Evolutionary conservation across 1,139 yeast species (phyloP).

Genomic region (Kodamaea fungicola): DNA sequence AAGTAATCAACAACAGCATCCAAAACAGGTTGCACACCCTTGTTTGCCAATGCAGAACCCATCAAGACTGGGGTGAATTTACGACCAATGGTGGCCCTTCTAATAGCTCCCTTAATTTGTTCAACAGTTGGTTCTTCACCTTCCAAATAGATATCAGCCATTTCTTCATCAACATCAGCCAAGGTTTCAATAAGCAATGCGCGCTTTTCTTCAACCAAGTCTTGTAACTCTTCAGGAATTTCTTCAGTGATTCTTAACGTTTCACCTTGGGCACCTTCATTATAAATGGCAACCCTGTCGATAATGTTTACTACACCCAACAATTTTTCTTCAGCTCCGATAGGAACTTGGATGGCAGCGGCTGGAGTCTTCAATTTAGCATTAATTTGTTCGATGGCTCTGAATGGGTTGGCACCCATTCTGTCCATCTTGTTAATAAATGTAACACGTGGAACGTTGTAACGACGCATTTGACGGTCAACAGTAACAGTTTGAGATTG

Average conservation of each 20-base stretch:
- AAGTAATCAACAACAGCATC: slow-evolving; percentile 95
- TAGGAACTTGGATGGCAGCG: slow-evolving; percentile 97
- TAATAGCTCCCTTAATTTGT: slow-evolving; percentile 83
- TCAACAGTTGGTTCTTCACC: slow-evolving; percentile 83
- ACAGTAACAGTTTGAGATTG: slow-evolving; percentile 98
- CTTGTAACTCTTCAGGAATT: slow-evolving; percentile 55
- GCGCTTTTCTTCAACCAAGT: slow-evolving; percentile 42
- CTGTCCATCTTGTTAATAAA: slow-evolving; percentile 98
- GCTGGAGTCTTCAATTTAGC: slow-evolving; percentile 86
- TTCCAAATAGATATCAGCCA: slow-evolving; percentile 88
- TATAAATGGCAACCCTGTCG: slow-evolving; percentile 80
- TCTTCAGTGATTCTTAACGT: slow-evolving; percentile 52
- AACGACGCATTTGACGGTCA: slow-evolving; percentile 98
- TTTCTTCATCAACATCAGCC: slow-evolving; percentile 97
- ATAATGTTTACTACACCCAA: slow-evolving; percentile 90
- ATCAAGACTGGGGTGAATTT: slow-evolving; percentile 96
- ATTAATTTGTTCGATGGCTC: slow-evolving; percentile 89
- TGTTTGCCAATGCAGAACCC: slow-evolving; percentile 98
- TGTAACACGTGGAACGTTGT: slow-evolving; percentile 93
- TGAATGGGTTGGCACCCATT: slow-evolving; percentile 98
- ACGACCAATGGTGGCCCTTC: slow-evolving; percentile 95
- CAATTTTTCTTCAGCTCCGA: slow-evolving; percentile 83
- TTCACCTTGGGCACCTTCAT: slow-evolving; percentile 94
- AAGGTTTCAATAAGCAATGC: slow-evolving; percentile 81
- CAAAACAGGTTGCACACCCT: slow-evolving; percentile 90